phyloP scores from a whole-genome alignment of 2,329 filamentous ascomycete species.

The Lachnum nothofagi region DNA sequence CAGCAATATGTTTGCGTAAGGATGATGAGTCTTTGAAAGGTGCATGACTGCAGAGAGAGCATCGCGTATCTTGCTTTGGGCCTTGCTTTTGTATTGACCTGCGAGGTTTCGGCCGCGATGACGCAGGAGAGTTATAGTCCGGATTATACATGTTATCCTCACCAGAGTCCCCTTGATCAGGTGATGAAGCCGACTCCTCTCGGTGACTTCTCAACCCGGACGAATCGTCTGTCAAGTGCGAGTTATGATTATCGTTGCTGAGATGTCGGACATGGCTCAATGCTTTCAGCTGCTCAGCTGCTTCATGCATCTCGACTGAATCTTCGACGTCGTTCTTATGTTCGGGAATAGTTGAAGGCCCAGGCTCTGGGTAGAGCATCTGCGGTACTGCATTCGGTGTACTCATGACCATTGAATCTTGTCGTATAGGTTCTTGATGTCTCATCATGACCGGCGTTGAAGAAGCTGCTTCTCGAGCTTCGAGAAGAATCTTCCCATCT shows the following conservation, averaged over 20 bases:
- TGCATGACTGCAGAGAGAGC: conserved; percentile 56
- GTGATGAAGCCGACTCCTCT: conserved; percentile 40
- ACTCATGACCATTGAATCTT: conserved; percentile 26
- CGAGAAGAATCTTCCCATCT: conserved; percentile 52
- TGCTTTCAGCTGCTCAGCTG: conserved; percentile 61
- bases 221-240: conserved; percentile 29
- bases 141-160: conserved; percentile 38
- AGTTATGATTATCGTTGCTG: conserved; percentile 41
- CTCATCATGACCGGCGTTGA: conserved; percentile 35
- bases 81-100: conserved; percentile 33
- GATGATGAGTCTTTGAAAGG: conserved; percentile 65
- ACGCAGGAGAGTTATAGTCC: conserved; percentile 32
- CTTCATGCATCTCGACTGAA: conserved; percentile 65
- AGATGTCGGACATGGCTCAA: conserved; percentile 57
- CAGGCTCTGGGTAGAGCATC: conserved; percentile 25
- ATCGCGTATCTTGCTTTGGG: conserved; percentile 57
- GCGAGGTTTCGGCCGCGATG: conserved; percentile 30
- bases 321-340: conserved; percentile 52
- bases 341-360: conserved; percentile 25
- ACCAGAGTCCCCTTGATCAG: conserved; percentile 36
- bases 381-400: conserved; percentile 25
- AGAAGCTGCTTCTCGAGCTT: conserved; percentile 33
- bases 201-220: conserved; percentile 32
- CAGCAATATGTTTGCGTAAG: conserved; percentile 61
- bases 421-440: conserved; percentile 32